Base-by-base conservation (phyloP, 495 filamentous ascomycete species). In the Penicillium antarcticum region DNA sequence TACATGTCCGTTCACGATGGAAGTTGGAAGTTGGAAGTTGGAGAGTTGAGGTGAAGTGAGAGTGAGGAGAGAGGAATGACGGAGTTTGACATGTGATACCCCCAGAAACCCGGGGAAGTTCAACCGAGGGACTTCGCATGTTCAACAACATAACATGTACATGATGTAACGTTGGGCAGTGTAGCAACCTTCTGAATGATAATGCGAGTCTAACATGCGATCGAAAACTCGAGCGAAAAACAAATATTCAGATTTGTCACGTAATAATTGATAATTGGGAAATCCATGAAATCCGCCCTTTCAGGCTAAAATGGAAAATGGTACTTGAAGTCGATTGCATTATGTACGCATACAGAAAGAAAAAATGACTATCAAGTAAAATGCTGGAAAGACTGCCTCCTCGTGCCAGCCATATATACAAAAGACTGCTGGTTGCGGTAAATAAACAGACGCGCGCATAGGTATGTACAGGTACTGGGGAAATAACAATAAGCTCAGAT, bases 31-130 rank as follows among this genome's bases (percentile, higher is more conserved):
- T n/a, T n/a, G n/a, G n/a, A n/a, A 26, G 50, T 41, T n/a, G 52
- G 32, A 17, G 36, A 31, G 12, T 23, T 23, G 21, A 5, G 21
- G 21, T 23, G 21, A 3, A 48, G 32, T n/a, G 16, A 37, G 38
- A 40, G 34, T 23, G 39, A 48, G 35, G 11, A 43, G 35, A 51
- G 46, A 34, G 48, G 31, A 40, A 58, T 57, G 58, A 51, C 39
- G 55, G 43, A 54, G 35, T 34, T 40, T 66, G 44, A 55, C 66
- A 66, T 67, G 66, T 67, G 63, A 66, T 58, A 63, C 55, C 57
- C 57, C 56, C 59, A 54, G 53, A 43, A 48, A 49, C 42, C 50
- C 52, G 62, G 66, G 64, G 57, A 63, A 62, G 21, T 56, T 37
- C 56, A 55, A 35, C 62, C 62, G 62, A 65, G 62, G 62, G 46